Percentiles rank a stretch among this genome's conserved stretches.
Evolutionary conservation across 208 protist species (phyloP).

Genomic region (Trypanosoma lewisi): DNA sequence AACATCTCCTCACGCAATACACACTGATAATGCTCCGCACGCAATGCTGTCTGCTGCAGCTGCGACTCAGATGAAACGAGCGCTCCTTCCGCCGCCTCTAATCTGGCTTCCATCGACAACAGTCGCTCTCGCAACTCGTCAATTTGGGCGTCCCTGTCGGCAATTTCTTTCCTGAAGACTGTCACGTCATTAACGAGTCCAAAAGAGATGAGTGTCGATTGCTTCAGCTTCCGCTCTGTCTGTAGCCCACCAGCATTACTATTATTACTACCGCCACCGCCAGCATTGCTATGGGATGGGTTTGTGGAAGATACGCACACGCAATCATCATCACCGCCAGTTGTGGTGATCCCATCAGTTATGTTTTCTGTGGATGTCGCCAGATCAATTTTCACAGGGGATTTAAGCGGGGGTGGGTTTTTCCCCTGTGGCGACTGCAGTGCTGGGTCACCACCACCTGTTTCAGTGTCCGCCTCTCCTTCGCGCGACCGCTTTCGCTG

Average conservation of each 20-base stretch:
- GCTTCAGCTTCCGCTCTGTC: slow-evolving; percentile 42
- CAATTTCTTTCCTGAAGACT: slow-evolving; percentile 54
- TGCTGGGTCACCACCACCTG: background rate
- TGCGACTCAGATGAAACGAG: slow-evolving; percentile 29
- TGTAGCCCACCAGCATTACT: slow-evolving; percentile 10
- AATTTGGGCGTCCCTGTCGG: slow-evolving; percentile 45
- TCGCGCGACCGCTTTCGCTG: slow-evolving; percentile 27
- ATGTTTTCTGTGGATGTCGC: background rate
- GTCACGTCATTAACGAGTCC: slow-evolving; percentile 49
- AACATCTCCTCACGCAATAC: slow-evolving; percentile 63
- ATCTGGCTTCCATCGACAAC: slow-evolving; percentile 24
- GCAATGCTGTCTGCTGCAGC: slow-evolving; percentile 20
- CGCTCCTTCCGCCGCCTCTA: slow-evolving; percentile 30
- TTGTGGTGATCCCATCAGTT: background rate
- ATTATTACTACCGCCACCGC: background rate
- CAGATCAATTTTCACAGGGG: background rate
- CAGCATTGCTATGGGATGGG: background rate
- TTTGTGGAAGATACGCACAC: background rate
- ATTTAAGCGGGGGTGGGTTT: background rate
- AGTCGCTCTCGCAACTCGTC: slow-evolving; percentile 44
- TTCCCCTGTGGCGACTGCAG: background rate
- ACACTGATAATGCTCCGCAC: slow-evolving; percentile 41
- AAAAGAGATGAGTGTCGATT: slow-evolving; percentile 55
- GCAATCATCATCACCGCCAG: background rate
- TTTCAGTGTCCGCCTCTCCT: background rate